Evolutionary conservation across 2,329 filamentous ascomycete species (phyloP), one percentile per base, ranked within the genome.

Genomic region (Aspergillus clavatus): DNA sequence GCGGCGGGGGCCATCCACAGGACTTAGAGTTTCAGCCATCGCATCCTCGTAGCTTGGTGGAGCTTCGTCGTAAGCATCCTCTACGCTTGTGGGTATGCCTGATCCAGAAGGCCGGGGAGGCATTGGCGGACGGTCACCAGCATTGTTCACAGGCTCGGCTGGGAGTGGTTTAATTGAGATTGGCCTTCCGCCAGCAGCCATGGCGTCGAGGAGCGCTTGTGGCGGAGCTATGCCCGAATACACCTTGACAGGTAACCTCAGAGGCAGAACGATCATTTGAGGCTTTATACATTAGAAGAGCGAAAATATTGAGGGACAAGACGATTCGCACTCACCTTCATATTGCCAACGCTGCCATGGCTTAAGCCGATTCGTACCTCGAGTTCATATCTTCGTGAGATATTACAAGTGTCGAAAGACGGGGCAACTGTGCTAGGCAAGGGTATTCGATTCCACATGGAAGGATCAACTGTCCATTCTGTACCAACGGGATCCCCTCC

Each of bases 11-110:
- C 83, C 86, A 61, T 88, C 80, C 45, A 89, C 80, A 1, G 88
- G 87, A 27, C 80, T 84, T 50, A 93, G 69, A 47, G 83, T 80
- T 53, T 87, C 84, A 5, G 89, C 89, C 69, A 96, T 84, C 10
- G 89, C 89, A 67, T 96, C 90, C 68, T 95, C 89, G 61, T 97
- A 97, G 59, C 88, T 95, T 6, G 90, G 90, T 14, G 91, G 90
- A n/a, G 89, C 87, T 45, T 93, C 89, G 24, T 88, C 84, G 52
- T 62, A 63, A 22, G 23, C 51, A 18, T 59, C 54, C 29, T 55
- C 51, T 33, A 54, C 47, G 45, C 56, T 56, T 23, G 51, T 47
- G 14, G 62, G 48, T 6, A 56, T 54, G 3, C 59, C 54, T 24
- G 52, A 50, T 26, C 42, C 52, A n/a, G 56, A 48, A 27, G 68